Evolutionary conservation across 352 stramenopile genomes (phyloP).

Genomic region (Pythium aquatile): DNA sequence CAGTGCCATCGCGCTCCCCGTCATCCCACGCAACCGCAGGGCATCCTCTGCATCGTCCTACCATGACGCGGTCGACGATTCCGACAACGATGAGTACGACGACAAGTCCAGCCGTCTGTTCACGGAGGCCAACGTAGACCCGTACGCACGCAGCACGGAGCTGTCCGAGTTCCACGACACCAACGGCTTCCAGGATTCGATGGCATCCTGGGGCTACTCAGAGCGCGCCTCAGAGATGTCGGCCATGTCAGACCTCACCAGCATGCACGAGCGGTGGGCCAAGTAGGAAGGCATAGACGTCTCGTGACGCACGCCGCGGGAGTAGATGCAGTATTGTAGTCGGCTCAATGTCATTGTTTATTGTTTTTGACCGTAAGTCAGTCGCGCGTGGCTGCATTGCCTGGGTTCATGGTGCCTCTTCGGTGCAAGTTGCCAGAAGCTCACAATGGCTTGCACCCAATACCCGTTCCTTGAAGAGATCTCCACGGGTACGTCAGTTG

Average conservation of each 20-base stretch:
- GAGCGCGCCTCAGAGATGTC: background rate
- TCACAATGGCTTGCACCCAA: background rate
- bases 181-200: background rate
- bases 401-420: background rate
- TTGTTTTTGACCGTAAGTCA: background rate
- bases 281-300: background rate
- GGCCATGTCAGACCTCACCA: conserved; percentile 12
- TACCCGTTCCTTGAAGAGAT: background rate
- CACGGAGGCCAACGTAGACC: background rate
- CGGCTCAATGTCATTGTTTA: conserved; percentile 2
- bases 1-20: conserved; percentile 3
- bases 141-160: conserved; percentile 1
- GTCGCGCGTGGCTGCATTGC: too few species aligned
- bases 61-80: conserved; percentile 11
- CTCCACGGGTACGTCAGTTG: background rate
- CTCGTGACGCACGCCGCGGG: too few species aligned
- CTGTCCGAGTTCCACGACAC: background rate
- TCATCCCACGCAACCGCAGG: background rate
- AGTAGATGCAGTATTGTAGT: background rate
- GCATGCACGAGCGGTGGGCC: conserved; percentile 15
- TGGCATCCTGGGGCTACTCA: background rate
- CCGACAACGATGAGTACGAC: conserved; percentile 9
- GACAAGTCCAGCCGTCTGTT: conserved; percentile 2
- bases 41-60: conserved; percentile 19
- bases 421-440: background rate